Evolutionary conservation across 225 moss, liverwort and hornwort genomes (phyloP), one percentile per base, ranked within the genome.

Genomic region (Climacium dendroides): DNA sequence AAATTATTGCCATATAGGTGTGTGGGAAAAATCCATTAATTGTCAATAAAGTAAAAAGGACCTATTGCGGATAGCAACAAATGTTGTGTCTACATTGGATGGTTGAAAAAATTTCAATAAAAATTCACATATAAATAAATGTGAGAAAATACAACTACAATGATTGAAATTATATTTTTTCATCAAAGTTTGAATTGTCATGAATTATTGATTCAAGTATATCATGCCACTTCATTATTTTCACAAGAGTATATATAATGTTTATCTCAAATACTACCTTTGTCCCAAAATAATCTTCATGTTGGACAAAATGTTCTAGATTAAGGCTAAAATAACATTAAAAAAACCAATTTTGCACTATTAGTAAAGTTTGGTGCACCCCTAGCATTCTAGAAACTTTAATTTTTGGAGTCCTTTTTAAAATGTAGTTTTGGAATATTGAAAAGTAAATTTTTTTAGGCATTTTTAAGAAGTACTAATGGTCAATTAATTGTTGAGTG

Each of bases 11-110:
- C 0, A 34, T 50, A 23, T 9, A 35, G 35, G 9, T 52, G 12
- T 0, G 3, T 34, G 5, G 12, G 20, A 74, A 74, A 19, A 32
- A 19, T 32, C 32, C 47, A 48, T 32, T 16, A 30, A 30, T 10
- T 7, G 3, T 19, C 30, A 48, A 48, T 19, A 32, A 74, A 34
- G 5, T 20, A 13, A 8, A 32, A 75, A 3, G 5, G 2, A n/a
- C 0, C 5, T 4, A 34, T 75, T 34, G 28, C 3, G 5, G 5
- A 12, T 1, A 8, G n/a, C 9, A 22, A 7, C 0, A 3, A 1
- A 23, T 76, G 14, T 52, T 76, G 23, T 13, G 1, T 13, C 7
- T 75, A 35, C 13, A 29, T 14, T 45, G 2, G 12, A 14, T 75
- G 35, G 14, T 50, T 34, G 5, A 23, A 5, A 75, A 34, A 39